phyloP scores from a whole-genome alignment of 768 basidiomycete genomes.

The Naematelia aurantialba region DNA sequence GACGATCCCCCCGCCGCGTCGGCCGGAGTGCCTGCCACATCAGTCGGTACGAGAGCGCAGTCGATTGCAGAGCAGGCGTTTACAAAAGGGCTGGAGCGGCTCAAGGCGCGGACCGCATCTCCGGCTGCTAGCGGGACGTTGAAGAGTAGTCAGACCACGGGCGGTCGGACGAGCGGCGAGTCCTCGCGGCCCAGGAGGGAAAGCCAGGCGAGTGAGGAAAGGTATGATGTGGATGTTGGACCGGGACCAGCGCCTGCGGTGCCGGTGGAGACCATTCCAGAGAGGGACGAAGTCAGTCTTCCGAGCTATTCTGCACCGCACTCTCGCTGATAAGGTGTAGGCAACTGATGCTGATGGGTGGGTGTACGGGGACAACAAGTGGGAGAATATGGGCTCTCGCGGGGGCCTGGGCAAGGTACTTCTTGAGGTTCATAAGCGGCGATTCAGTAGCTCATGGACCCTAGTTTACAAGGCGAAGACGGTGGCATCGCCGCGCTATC shows the following conservation, averaged over 20 bases:
- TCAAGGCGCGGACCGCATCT: constrained; percentile 44
- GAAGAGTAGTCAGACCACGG: neutral
- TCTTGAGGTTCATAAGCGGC: neutral
- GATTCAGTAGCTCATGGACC: neutral
- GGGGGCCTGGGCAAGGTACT: constrained; percentile 76
- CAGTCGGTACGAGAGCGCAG: constrained; percentile 28
- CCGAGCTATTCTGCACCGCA: neutral
- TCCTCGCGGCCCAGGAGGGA: constrained; percentile 19
- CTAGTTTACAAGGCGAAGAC: constrained; percentile 76
- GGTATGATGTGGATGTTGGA: constrained; percentile 6
- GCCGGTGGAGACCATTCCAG: constrained; percentile 28
- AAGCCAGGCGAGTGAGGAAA: constrained; percentile 38
- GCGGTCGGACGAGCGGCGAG: constrained; percentile 18
- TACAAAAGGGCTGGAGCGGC: constrained; percentile 48
- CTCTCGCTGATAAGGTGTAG: constrained; percentile 4
- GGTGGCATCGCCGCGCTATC: constrained; percentile 81
- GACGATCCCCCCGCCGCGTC: constrained; percentile 8
- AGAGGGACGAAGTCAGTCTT: constrained; percentile 35
- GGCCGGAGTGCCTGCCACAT: neutral
- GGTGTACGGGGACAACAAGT: constrained; percentile 93
- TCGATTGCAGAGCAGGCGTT: constrained; percentile 51
- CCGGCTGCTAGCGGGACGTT: constrained; percentile 9
- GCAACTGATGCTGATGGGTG: constrained; percentile 81
- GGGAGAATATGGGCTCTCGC: constrained; percentile 71
- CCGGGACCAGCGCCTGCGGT: constrained; percentile 3